Conservation (phyloP, 306 rosid species). For the Vigna hirtella region DNA sequence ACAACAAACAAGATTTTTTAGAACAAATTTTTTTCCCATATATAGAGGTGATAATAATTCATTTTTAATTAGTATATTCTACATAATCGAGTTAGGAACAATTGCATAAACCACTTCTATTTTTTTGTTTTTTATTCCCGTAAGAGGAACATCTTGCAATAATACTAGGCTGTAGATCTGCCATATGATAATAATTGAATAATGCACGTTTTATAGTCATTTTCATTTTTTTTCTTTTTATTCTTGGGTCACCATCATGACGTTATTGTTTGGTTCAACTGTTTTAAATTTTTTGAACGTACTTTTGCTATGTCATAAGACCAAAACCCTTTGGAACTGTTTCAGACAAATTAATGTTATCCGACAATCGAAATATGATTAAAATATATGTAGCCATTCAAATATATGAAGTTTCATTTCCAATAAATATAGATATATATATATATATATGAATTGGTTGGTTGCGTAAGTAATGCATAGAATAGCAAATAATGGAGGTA, state of each 20-base stretch:
- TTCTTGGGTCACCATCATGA: slow-evolving; percentile 3
- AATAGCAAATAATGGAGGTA: slow-evolving; percentile 44
- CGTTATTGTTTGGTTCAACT: neutral
- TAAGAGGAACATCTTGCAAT: neutral
- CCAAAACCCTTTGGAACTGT: slow-evolving; percentile 36
- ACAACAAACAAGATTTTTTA: too few species aligned
- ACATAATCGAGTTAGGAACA: neutral
- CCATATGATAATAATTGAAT: neutral
- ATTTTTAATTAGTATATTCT: neutral
- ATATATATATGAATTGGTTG: neutral
- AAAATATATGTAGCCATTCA: slow-evolving; percentile 32
- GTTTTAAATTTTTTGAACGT: neutral
- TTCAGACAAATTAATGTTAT: slow-evolving; percentile 7
- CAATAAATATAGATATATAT: neutral
- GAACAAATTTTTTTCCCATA: too few species aligned
- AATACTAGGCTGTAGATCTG: too few species aligned
- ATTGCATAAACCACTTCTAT: neutral
- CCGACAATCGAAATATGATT: slow-evolving; percentile 15
- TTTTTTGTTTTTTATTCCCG: neutral
- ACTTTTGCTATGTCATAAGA: slow-evolving; percentile 14
- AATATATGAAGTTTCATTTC: slow-evolving; percentile 25
- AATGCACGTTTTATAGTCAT: neutral
- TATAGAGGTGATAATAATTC: too few species aligned
- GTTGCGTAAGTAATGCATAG: neutral
- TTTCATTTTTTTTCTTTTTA: neutral